phyloP scores from a whole-genome alignment of 2,329 filamentous ascomycete genomes.

The Fusarium nanum region DNA sequence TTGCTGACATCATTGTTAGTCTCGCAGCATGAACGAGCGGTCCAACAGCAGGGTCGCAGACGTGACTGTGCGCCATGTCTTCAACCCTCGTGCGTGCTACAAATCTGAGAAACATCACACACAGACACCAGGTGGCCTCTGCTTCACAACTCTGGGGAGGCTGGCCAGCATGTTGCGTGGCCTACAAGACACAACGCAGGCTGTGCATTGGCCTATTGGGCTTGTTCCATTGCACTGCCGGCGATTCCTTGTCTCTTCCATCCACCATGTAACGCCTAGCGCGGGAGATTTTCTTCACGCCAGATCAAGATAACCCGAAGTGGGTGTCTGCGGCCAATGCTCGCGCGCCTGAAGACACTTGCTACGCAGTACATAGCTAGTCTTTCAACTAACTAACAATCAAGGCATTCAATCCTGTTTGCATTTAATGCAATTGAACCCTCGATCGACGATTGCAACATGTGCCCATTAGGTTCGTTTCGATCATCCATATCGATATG shows the following conservation, averaged over 20 bases:
- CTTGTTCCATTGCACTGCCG: slow-evolving; percentile 34
- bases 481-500: neutral
- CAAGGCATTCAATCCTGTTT: slow-evolving; percentile 19
- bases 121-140: slow-evolving; percentile 38
- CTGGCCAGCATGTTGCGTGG: slow-evolving; percentile 43
- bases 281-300: slow-evolving; percentile 23
- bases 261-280: slow-evolving; percentile 22
- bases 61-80: slow-evolving; percentile 39
- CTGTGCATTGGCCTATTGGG: slow-evolving; percentile 27
- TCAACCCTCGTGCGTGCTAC: slow-evolving; percentile 31
- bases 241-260: slow-evolving; percentile 32
- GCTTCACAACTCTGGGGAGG: slow-evolving; percentile 35
- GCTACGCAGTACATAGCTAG: slow-evolving; percentile 33
- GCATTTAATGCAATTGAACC: slow-evolving; percentile 18
- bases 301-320: slow-evolving; percentile 30
- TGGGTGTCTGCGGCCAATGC: slow-evolving; percentile 29
- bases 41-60: slow-evolving; percentile 24
- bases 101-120: slow-evolving; percentile 30
- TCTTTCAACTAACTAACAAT: slow-evolving; percentile 15
- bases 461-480: slow-evolving; percentile 12
- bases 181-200: slow-evolving; percentile 33
- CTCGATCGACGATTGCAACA: slow-evolving; percentile 13
- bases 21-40: slow-evolving; percentile 23
- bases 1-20: slow-evolving; percentile 40
- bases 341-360: slow-evolving; percentile 30